These are phyloP conservation scores for Plasmodium knowlesi DNA, from an alignment of 169 alveolate genomes.

Conservation along the genomic window DNA sequence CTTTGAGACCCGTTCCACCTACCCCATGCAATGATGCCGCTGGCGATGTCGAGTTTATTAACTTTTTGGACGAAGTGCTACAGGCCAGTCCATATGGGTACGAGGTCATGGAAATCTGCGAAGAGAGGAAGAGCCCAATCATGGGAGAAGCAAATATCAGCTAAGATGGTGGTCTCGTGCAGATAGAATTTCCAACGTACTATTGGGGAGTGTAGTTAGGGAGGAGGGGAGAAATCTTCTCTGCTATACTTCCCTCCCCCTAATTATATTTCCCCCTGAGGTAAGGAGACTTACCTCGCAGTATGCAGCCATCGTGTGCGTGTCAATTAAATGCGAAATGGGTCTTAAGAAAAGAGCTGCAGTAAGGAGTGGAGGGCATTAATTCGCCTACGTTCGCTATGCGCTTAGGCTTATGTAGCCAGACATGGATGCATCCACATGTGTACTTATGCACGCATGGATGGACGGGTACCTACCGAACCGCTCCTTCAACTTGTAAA, in stretches of 20 bases:
- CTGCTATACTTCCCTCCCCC: background rate
- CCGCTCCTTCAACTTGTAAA: constrained; percentile 28
- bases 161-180: background rate
- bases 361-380: background rate
- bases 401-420: background rate
- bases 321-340: constrained; percentile 30
- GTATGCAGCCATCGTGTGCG: constrained; percentile 42
- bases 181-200: background rate
- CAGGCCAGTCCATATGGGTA: constrained; percentile 28
- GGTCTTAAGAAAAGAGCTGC: constrained; percentile 44
- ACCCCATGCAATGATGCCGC: constrained; percentile 73
- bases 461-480: constrained; percentile 5
- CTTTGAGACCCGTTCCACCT: background rate
- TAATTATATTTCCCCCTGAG: background rate
- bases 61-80: constrained; percentile 33
- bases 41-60: constrained; percentile 61
- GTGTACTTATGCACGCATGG: background rate
- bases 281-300: constrained; percentile 32
- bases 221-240: background rate
- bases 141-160: background rate
- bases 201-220: background rate
- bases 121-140: background rate
- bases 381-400: background rate
- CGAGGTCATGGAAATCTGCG: constrained; percentile 60
- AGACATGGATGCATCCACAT: background rate